phyloP scores from a whole-genome alignment of 2,329 filamentous ascomycete genomes.

The Chaetomium strumarium region DNA sequence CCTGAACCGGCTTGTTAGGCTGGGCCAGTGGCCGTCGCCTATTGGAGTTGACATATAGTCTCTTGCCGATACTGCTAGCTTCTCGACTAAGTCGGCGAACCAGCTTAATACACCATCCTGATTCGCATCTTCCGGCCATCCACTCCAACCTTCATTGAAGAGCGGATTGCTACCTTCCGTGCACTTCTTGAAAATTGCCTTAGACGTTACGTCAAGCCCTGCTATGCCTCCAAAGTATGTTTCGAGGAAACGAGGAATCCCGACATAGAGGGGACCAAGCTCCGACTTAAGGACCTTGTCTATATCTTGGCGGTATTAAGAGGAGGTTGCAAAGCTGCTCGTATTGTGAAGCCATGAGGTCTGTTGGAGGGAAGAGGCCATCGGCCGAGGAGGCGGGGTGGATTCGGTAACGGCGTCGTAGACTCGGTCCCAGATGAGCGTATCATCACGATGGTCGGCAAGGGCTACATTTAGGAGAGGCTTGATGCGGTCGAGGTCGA shows the following conservation, averaged over 20 bases:
- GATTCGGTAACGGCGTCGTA: conserved; percentile 28
- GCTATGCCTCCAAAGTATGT: conserved; percentile 30
- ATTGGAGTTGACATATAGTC: conserved; percentile 19
- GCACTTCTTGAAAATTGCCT: conserved; percentile 28
- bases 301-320: conserved; percentile 24
- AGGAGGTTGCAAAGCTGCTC: conserved; percentile 1
- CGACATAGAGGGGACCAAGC: conserved; percentile 17
- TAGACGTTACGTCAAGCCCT: conserved; percentile 28
- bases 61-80: conserved; percentile 27
- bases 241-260: conserved; percentile 30
- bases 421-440: conserved; percentile 34
- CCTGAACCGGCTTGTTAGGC: conserved; percentile 17
- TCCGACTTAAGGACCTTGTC: not conserved
- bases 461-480: conserved; percentile 8
- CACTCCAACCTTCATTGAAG: conserved; percentile 30
- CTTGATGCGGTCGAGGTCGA: conserved; percentile 3
- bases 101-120: conserved; percentile 32
- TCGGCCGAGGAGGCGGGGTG: conserved; percentile 19
- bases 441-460: conserved; percentile 4
- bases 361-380: conserved; percentile 27
- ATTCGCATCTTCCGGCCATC: conserved; percentile 32
- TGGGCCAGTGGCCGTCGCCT: conserved; percentile 19
- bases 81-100: conserved; percentile 29
- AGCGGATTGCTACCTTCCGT: conserved; percentile 23
- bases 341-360: conserved; percentile 30